Conservation (phyloP, 1,284 basidiomycete species). For the Cystobasidium slooffiae region DNA sequence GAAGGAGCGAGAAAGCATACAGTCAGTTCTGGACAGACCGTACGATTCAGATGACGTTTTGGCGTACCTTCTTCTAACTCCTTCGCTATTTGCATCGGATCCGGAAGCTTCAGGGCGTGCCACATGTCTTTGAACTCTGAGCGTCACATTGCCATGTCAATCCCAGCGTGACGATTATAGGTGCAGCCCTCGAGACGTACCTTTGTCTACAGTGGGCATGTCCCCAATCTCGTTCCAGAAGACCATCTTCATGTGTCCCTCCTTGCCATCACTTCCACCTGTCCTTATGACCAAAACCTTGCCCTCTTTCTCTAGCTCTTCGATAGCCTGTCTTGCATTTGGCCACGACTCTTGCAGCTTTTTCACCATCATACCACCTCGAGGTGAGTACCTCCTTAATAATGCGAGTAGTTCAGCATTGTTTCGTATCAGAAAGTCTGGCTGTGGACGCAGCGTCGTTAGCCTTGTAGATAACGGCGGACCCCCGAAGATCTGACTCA, state of each 20-base stretch:
- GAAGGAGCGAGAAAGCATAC: neutral
- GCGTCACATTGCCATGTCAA: neutral
- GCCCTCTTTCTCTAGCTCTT: constrained; percentile 83
- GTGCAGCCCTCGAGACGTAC: constrained; percentile 59
- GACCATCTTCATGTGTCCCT: constrained; percentile 78
- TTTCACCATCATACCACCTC: constrained; percentile 80
- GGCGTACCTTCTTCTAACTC: constrained; percentile 70
- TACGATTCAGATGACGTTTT: neutral
- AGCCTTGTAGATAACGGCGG: too few relatives aligned
- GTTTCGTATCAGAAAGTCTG: constrained; percentile 82
- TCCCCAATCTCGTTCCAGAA: constrained; percentile 87
- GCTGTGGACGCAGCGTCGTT: constrained; percentile 60
- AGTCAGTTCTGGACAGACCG: neutral
- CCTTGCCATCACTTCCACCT: constrained; percentile 64
- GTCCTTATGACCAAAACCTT: constrained; percentile 84
- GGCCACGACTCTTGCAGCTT: constrained; percentile 87
- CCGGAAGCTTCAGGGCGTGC: constrained; percentile 80
- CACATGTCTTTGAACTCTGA: constrained; percentile 84
- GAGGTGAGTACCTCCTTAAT: constrained; percentile 75
- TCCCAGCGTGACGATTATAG: neutral
- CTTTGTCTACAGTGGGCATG: constrained; percentile 71
- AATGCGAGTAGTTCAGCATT: constrained; percentile 79
- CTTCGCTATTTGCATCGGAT: constrained; percentile 76
- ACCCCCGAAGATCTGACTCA: too few relatives aligned
- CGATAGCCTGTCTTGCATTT: constrained; percentile 76